Evolutionary conservation across 2,329 filamentous ascomycete species (phyloP), one percentile per base, ranked within the genome.

Genomic region (Cladophialophora exuberans): DNA sequence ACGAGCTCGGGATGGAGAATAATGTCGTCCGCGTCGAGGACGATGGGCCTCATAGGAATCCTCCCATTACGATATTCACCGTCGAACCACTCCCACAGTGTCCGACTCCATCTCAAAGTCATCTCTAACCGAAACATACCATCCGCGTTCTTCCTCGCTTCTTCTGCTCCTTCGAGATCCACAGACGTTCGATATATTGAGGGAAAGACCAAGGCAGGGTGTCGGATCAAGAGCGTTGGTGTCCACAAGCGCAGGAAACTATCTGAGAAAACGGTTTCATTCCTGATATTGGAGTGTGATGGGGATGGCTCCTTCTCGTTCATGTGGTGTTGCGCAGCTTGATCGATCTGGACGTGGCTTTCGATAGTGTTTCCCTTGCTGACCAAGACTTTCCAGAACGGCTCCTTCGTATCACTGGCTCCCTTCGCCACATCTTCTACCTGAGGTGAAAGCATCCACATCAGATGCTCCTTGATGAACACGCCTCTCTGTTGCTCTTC

Each of bases 11-110:
- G 68, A 15, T 62, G 56, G 35, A 67, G 66, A 41, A 74, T 74
- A 4, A 74, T 57, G 53, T 74, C 72, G 51, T 73, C 67, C 5
- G 72, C 71, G 48, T 75, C 73, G 1, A 73, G 49, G 2, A 75
- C 59, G 3, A 71, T 61, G 0, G 70, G 71, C 28, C 28, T 10
- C 6, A 25, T 15, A 10, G 13, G 11, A 2, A 13, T 35, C 11
- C 22, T 15, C 36, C 20, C 28, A 9, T 36, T 10, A 25, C 6
- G 61, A 1, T 56, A 54, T 33, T 67, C 63, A 38, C 65, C 62
- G 9, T 61, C 45, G 53, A 65, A 71, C 64, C 66, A 74, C 36
- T 74, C 69, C 51, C 70, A 74, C 15, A 74, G 57, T 42, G 60
- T 44, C 0, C 72, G 66, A 9, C 65, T 62, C 66, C 67, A 72